Conservation (phyloP, 495 filamentous ascomycete genomes). For the Platismatia glauca region DNA sequence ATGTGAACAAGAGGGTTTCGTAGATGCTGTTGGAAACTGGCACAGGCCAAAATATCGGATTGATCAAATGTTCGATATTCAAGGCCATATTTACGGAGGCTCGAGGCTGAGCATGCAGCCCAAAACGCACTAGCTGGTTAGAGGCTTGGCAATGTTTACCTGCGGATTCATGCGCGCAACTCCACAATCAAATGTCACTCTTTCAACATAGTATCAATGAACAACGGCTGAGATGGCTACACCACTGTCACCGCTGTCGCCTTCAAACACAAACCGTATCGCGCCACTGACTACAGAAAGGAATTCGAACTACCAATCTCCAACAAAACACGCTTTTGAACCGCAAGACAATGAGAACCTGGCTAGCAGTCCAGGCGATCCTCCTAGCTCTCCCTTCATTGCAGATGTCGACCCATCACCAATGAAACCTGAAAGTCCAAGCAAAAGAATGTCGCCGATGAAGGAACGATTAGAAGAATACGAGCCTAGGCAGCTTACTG, state of each 20-base stretch:
- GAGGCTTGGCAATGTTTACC: conserved; percentile 2
- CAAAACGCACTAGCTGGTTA: neutral
- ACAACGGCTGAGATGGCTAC: conserved; percentile 32
- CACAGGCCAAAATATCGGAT: no score
- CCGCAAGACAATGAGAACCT: conserved; percentile 20
- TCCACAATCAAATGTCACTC: neutral
- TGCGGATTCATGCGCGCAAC: neutral
- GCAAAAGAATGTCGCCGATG: conserved; percentile 16
- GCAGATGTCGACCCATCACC: conserved; percentile 19
- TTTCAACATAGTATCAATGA: neutral
- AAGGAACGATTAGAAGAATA: conserved; percentile 7
- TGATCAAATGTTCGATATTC: no score
- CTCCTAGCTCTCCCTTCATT: conserved; percentile 31
- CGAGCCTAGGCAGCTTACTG: conserved; percentile 14
- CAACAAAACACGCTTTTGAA: conserved; percentile 3
- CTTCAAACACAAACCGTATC: conserved; percentile 35
- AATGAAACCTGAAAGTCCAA: conserved; percentile 6
- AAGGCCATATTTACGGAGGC: no score
- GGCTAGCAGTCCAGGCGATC: conserved; percentile 16
- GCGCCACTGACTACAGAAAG: conserved; percentile 8
- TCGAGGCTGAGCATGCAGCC: no score
- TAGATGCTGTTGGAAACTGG: no score
- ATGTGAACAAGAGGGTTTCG: no score
- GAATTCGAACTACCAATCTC: conserved; percentile 6
- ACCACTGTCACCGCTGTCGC: conserved; percentile 39